Evolutionary conservation across 306 rosid genomes (phyloP).

Genomic region (Vigna unguiculata): DNA sequence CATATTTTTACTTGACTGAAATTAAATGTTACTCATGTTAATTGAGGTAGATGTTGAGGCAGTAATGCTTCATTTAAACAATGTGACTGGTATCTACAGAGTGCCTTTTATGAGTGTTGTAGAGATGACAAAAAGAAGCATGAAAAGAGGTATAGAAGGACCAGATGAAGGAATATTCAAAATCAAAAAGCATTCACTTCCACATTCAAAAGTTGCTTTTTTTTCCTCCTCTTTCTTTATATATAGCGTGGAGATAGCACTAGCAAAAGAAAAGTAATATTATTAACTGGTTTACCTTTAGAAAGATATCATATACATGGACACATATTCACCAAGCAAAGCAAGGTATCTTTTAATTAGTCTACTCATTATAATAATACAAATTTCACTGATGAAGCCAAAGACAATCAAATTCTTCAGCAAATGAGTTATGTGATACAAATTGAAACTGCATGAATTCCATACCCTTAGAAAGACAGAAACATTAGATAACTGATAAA

Average conservation of each 20-base stretch:
- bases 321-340: conserved; percentile 6
- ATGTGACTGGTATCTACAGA: too few relatives aligned
- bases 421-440: neutral
- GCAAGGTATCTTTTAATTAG: conserved; percentile 9
- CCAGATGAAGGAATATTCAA: conserved; percentile 36
- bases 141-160: conserved; percentile 9
- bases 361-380: neutral
- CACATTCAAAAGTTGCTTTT: conserved; percentile 48
- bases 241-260: conserved; percentile 21
- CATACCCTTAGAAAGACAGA: neutral
- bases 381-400: conserved; percentile 9
- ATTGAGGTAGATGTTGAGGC: too few relatives aligned
- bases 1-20: too few relatives aligned
- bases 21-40: too few relatives aligned
- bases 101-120: conserved; percentile 35
- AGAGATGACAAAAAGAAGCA: conserved; percentile 36
- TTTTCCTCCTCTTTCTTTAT: conserved; percentile 8
- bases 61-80: too few relatives aligned
- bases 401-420: neutral
- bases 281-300: conserved; percentile 16
- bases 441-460: conserved; percentile 3
- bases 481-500: neutral
- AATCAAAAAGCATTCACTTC: conserved; percentile 43
- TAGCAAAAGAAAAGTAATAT: conserved; percentile 11
- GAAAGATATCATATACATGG: neutral